These are phyloP conservation scores for Komagataella pastoris DNA, from an alignment of 805 yeast genomes.

Conservation along the genomic window DNA sequence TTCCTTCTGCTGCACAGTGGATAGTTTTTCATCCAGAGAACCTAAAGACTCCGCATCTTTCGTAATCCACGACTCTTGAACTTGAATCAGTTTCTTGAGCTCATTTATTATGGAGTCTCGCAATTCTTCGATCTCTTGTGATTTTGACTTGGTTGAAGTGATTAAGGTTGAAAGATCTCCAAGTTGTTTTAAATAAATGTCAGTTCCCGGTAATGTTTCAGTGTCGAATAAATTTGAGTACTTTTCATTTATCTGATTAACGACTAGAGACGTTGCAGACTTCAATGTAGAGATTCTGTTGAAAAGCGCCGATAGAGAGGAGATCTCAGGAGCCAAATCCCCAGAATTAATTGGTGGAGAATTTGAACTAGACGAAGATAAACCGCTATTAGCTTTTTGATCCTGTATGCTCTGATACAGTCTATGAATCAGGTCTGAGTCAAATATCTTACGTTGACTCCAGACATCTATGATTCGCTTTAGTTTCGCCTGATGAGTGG, in stretches of 20 bases:
- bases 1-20: conserved; percentile 13
- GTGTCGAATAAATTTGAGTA: conserved; percentile 13
- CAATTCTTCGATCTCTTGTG: conserved; percentile 6
- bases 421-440: conserved; percentile 4
- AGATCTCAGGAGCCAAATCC: conserved; percentile 12
- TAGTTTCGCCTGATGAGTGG: conserved; percentile 24
- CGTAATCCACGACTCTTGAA: conserved; percentile 11
- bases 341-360: conserved; percentile 2
- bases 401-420: not conserved
- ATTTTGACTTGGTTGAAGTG: conserved; percentile 2
- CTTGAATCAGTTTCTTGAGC: conserved; percentile 14
- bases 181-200: conserved; percentile 12
- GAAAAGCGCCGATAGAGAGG: conserved; percentile 10
- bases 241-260: conserved; percentile 9
- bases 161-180: conserved; percentile 5
- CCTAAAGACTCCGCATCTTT: conserved; percentile 8
- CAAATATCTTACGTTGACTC: conserved; percentile 38
- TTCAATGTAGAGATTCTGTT: conserved; percentile 11
- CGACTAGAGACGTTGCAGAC: conserved; percentile 7
- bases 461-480: conserved; percentile 42
- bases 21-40: conserved; percentile 8
- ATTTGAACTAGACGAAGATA: not conserved
- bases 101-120: conserved; percentile 12
- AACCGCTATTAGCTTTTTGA: not conserved
- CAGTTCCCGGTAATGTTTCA: conserved; percentile 18